Base-by-base conservation (phyloP, 768 basidiomycete genomes). In the Cubamyces sp. region DNA sequence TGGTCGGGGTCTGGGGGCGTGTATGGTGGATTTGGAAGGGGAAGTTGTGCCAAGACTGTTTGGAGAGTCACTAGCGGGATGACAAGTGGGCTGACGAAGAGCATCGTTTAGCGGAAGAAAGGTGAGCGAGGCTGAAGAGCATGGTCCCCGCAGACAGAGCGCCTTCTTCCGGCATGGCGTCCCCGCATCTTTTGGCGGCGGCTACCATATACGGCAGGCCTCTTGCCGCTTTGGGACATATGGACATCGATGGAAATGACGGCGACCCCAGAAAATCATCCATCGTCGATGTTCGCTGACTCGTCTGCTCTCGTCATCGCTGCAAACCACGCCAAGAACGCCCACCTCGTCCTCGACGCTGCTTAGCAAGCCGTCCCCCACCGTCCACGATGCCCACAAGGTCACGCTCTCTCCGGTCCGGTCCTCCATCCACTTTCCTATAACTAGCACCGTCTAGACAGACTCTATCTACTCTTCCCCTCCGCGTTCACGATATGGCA, bases 11-110 rank as follows among this genome's bases (percentile, higher is more conserved):
- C 77, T 3, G 87, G 87, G 12, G 91, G 91, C 3, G 85, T 67
- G 66, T 80, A 91, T 19, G 87, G 82, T 15, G 86, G 79, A n/a
- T 78, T 77, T 3, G 90, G 90, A 14, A 91, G 80, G 16, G 85
- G 66, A 2, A 91, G 66, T 71, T 91, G 91, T 26, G 85, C 60
- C 19, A 21, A 47, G 30, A 42, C 57, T 4, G 15, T 18, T 14
- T 49, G 58, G 9, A 60, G 12, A 21, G 54, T 26, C n/a, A 56
- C 21, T 7, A 56, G 49, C 25, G 48, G 25, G 49, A 56, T 14
- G 41, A 47, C 19, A 5, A 62, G 49, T 3, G 34, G 23, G 49
- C 28, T 18, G 30, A 28, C 30, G 30, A 56, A 26, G 48, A 54
- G 54, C 61, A 62, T 62, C 4, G 39, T 16, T 23, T 40, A n/a